Conservation (phyloP, 768 basidiomycete species). For the Tulasnella sp. region DNA sequence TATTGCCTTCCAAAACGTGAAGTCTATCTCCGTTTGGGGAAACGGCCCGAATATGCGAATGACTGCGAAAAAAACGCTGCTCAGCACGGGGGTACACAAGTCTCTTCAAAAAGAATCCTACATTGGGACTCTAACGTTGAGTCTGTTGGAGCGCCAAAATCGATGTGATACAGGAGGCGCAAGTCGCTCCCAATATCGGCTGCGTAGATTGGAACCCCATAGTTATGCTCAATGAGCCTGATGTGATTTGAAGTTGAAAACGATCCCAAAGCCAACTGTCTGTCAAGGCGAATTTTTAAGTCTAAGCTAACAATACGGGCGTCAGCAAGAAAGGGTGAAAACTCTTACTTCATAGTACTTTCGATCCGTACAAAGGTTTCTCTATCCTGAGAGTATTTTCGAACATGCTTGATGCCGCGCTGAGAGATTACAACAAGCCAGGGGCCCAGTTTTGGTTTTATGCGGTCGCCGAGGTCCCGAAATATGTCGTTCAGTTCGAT, state of each 20-base stretch:
- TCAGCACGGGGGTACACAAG: neutral
- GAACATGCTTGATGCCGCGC: neutral
- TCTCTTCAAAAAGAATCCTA: neutral
- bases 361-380: neutral
- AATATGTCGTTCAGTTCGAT: neutral
- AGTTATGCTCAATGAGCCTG: conserved; percentile 48
- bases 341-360: neutral
- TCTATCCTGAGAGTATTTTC: neutral
- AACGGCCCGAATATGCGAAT: conserved; percentile 20
- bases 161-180: conserved; percentile 47
- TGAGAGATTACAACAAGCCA: neutral
- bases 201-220: conserved; percentile 63
- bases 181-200: conserved; percentile 65
- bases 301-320: neutral
- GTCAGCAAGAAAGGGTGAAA: neutral
- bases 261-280: conserved; percentile 69
- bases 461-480: neutral
- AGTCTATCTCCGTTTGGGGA: neutral
- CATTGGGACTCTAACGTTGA: neutral
- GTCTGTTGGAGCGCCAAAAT: neutral
- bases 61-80: neutral
- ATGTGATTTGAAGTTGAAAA: conserved; percentile 74
- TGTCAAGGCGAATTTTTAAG: conserved; percentile 41
- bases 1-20: conserved; percentile 8
- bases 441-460: neutral